Conservation (phyloP, 2,329 filamentous ascomycete genomes). For the Lachnellula cervina region DNA sequence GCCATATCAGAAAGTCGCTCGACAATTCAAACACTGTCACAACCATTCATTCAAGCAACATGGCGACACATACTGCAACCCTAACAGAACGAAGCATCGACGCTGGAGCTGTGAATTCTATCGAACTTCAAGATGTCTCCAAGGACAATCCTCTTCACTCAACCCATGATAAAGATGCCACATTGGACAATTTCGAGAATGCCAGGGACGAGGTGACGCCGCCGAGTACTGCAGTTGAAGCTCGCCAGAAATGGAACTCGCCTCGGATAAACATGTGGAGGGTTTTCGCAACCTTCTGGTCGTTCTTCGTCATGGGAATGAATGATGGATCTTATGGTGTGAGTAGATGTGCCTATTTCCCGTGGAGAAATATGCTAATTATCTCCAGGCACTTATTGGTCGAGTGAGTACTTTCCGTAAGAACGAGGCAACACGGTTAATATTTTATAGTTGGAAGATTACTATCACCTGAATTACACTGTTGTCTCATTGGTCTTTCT, state of each 20-base stretch:
- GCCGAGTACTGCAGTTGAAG: conserved; percentile 16
- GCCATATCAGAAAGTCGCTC: background rate
- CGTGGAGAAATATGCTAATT: conserved; percentile 31
- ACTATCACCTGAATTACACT: conserved; percentile 58
- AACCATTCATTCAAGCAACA: background rate
- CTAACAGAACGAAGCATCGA: background rate
- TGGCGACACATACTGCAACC: background rate
- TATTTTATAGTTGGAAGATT: conserved; percentile 47
- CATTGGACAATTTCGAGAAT: conserved; percentile 8
- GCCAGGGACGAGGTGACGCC: conserved; percentile 6
- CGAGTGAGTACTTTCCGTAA: conserved; percentile 28
- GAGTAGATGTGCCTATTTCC: conserved; percentile 30
- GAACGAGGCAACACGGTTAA: background rate
- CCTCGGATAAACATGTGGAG: conserved; percentile 54
- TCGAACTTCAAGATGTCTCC: background rate
- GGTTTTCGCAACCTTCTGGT: conserved; percentile 54
- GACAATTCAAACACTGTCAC: background rate
- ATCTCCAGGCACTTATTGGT: conserved; percentile 41
- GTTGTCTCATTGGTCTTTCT: conserved; percentile 64
- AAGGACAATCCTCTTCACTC: background rate
- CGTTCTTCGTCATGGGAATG: conserved; percentile 61
- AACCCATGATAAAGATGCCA: background rate
- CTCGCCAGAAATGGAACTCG: conserved; percentile 58
- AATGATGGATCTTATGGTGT: conserved; percentile 64
- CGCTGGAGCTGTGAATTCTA: background rate